Base-by-base conservation (phyloP, 2,329 filamentous ascomycete genomes). In the Tolypocladium tundrense region DNA sequence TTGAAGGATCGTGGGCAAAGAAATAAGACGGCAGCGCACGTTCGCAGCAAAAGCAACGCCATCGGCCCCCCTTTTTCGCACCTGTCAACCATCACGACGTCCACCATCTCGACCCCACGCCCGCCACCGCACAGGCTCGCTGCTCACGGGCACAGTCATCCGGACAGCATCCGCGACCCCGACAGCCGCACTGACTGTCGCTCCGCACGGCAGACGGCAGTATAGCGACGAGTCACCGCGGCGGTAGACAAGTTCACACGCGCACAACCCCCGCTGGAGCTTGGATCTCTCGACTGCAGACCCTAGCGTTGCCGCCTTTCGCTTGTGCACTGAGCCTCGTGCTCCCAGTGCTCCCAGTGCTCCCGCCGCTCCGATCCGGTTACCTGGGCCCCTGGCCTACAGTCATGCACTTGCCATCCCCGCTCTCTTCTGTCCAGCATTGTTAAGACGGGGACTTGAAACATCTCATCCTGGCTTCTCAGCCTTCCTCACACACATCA, bases 391-490 rank as follows among this genome's bases (percentile, higher is more conserved):
- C 40, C 54, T 60, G 50, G 27, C 55, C 54, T 42, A 35, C 21
- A 16, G 54, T 54, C 42, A 59, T 62, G 62, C 59, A 43, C 55
- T 35, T 52, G 57, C 56, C 40, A 56, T 59, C 58, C 58, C 60
- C 55, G 57, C 57, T 59, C 52, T 58, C 43, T 51, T 58, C 42
- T 52, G 21, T 54, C 53, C 37, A 60, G 61, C 60, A 61, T 59
- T 59, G 42, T 57, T 52, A 56, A 57, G 56, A 59, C 57, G 57
- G 57, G 53, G 57, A 59, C 62, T 60, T 61, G 60, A 62, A 64
- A 64, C 61, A 56, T 45, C 48, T 48, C 27, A 59, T 50, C 56
- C 61, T 52, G 48, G 58, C 27, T 19, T 37, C 45, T 51, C 21
- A 37, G 57, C 40, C 40, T 41, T 31, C 40, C 35, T 31, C 45